Base-by-base conservation (phyloP, 495 filamentous ascomycete genomes). In the Recurvomyces mirabilis region DNA sequence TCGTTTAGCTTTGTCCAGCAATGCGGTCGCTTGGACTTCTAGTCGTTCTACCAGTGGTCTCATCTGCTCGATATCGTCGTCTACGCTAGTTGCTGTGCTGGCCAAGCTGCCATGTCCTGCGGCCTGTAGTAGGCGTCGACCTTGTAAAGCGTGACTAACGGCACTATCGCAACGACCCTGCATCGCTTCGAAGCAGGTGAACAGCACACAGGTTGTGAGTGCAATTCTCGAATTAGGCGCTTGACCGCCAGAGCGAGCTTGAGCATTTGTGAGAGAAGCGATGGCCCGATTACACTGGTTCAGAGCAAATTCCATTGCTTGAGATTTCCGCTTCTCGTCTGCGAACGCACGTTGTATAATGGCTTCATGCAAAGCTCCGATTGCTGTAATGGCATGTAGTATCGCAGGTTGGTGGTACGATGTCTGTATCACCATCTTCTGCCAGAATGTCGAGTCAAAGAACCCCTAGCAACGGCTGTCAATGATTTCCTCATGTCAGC, bases 141-240 rank as follows among this genome's bases (percentile, higher is more conserved):
- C 50, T 24, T 53, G 50, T 11, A 53, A 22, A 12, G 50, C 50
- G 26, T 53, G 45, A 29, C 41, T 53, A 4, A 53, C 50, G 5
- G 50, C 50, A 30, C 50, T 53, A 18, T 53, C 50, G 33, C 50
- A 53, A 3, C 50, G 37, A 1, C 50, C 50, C 30, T 53, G 50
- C 45, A 53, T 48, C 24, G 49, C 53, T 33, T 55, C 53, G 22
- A 55, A 55, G 32, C 53, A 55, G n/a, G 49, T 52, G 30, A 55
- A 55, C 21, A 55, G 49, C 11, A 52, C 53, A 14, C 49, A 55
- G 13, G 53, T 52, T 15, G 44, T 55, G 7, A 55, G 35, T 13
- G 53, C 53, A 12, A 55, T 38, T 25, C 43, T 0, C 12, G 35
- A 29, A 38, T 47, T 40, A 13, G 41, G 15, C 3, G 40, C 15